Conservation (phyloP, 257 asterid species). For the Euphrasia confusa region DNA sequence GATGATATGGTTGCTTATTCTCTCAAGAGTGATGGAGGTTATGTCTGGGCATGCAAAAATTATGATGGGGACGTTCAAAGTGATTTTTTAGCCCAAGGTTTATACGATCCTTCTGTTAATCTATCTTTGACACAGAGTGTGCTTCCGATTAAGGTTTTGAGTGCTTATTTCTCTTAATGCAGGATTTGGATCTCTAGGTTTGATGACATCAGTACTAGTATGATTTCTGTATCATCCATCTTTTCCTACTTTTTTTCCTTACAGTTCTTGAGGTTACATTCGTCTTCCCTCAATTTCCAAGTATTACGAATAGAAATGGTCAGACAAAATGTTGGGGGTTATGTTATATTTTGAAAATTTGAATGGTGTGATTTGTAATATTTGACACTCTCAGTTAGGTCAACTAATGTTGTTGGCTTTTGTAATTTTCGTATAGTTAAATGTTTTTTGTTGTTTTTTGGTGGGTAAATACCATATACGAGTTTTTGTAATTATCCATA, state of each 20-base stretch:
- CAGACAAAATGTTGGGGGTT: neutral
- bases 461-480: neutral
- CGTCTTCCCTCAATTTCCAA: neutral
- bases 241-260: slow-evolving; percentile 2
- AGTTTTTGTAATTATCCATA: neutral
- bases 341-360: neutral
- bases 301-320: neutral
- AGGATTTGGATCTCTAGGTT: slow-evolving; percentile 98
- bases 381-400: neutral
- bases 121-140: neutral
- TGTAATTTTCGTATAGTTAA: neutral
- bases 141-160: slow-evolving; percentile 10
- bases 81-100: slow-evolving; percentile 97
- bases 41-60: slow-evolving; percentile 99
- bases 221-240: slow-evolving; percentile 24
- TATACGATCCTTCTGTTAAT: neutral
- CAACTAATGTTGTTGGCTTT: neutral
- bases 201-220: slow-evolving; percentile 97
- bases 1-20: slow-evolving; percentile 99
- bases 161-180: slow-evolving; percentile 27
- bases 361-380: neutral
- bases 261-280: neutral
- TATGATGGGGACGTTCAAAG: slow-evolving; percentile 99
- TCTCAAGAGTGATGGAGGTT: slow-evolving; percentile 93
- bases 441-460: neutral